phyloP scores from a whole-genome alignment of 768 basidiomycete species.

The Asterophora lycoperdoides region DNA sequence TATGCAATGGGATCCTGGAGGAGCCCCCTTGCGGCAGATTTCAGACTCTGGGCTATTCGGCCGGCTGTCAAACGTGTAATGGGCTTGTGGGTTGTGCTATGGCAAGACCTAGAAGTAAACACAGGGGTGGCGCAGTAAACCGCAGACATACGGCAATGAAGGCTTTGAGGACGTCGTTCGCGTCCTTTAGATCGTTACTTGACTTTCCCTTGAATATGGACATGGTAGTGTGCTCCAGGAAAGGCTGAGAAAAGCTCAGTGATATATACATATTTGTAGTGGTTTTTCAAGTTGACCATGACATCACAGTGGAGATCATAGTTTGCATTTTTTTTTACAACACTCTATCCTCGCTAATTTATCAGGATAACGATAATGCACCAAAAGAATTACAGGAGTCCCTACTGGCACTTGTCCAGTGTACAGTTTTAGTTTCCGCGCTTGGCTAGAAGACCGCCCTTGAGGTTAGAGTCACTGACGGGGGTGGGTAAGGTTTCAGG shows the following conservation, averaged over 20 bases:
- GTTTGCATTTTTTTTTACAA: not conserved
- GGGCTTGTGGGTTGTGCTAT: constrained; percentile 47
- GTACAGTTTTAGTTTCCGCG: constrained; percentile 57
- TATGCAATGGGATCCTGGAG: constrained; percentile 48
- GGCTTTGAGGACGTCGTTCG: constrained; percentile 7
- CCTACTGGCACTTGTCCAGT: not conserved
- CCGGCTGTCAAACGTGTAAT: constrained; percentile 62
- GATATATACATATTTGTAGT: too few species aligned
- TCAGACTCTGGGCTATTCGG: constrained; percentile 53
- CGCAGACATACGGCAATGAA: constrained; percentile 13
- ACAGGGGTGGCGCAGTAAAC: not conserved
- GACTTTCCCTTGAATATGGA: not conserved
- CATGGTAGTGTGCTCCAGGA: not conserved
- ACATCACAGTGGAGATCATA: constrained; percentile 7
- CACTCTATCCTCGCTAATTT: not conserved
- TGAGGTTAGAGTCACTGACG: constrained; percentile 56
- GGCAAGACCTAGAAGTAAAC: too few species aligned
- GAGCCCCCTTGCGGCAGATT: constrained; percentile 47
- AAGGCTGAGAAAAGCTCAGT: too few species aligned
- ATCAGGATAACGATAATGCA: not conserved
- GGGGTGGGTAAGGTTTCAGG: not conserved
- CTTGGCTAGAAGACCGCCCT: constrained; percentile 65
- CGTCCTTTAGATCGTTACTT: constrained; percentile 1
- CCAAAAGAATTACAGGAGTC: not conserved
- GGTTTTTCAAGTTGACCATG: constrained; percentile 7